Evolutionary conservation across 78 protist species (phyloP).

Genomic region (Trichosphaerium sp.): DNA sequence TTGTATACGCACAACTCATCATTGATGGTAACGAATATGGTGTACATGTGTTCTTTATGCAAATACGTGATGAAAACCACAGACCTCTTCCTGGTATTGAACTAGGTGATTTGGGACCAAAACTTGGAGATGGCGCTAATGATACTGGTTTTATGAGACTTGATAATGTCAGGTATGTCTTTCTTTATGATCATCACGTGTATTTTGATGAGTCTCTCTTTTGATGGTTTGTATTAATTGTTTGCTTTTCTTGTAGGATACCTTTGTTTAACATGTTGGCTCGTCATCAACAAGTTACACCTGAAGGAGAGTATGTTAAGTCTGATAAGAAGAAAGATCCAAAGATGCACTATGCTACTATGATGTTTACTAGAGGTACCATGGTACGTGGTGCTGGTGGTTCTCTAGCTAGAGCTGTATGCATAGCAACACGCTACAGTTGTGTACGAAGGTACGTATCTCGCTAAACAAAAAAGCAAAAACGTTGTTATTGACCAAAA

Average conservation of each 20-base stretch:
- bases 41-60: not conserved
- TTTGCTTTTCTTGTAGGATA: too few relatives aligned
- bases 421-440: too few relatives aligned
- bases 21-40: slow-evolving; percentile 1
- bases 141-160: not conserved
- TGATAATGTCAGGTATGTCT: too few relatives aligned
- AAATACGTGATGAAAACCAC: not conserved
- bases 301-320: not conserved
- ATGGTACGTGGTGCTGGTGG: not conserved
- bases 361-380: too few relatives aligned
- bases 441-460: too few relatives aligned
- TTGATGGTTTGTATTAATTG: too few relatives aligned
- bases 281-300: not conserved
- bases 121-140: not conserved
- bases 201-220: too few relatives aligned
- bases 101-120: not conserved
- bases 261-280: not conserved
- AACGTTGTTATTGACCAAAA: too few relatives aligned
- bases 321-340: not conserved
- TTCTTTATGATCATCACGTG: too few relatives aligned
- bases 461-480: too few relatives aligned
- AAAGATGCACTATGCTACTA: not conserved
- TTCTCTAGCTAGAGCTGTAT: too few relatives aligned
- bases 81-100: not conserved
- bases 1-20: slow-evolving; percentile 15